Evolutionary conservation across 2,329 filamentous ascomycete genomes (phyloP), one percentile per base, ranked within the genome.

Genomic region (Beauveria australis): DNA sequence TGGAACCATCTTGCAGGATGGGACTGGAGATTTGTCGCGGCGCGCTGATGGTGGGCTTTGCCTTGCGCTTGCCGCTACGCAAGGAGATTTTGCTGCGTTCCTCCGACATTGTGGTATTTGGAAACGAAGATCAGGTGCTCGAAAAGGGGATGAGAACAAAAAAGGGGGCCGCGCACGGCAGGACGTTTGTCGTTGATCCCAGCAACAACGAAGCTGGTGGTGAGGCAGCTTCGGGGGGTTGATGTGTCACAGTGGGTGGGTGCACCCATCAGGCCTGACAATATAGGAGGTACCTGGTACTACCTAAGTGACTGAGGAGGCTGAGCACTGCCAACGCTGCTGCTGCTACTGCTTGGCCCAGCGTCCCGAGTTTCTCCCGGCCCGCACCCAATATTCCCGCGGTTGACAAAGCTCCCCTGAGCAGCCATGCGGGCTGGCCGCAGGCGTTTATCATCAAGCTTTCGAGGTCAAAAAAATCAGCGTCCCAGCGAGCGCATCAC

Each of bases 1-100:
- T 51, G 5, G 58, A 53, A 62, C 71, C 78, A 74, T 82, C 76
- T 65, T 83, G 81, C 16, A 76, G 74, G 64, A 87, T 81, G 22
- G 84, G 85, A 37, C 75, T 79, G 4, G 84, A 87, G 65, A 88
- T 87, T 70, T 87, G 83, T 64, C 79, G 78, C 30, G 84, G 83
- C 7, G 84, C 81, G 70, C 83, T 86, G 69, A 87, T 87, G 61
- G 76, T 75, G 19, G 83, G 83, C n/a, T 84, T 81, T 51, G 73
- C 76, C 69, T 85, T 86, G 67, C 84, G 77, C 73, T 86, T 87
- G 60, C 82, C 82, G 70, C 78, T 86, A 44, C 85, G 79, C 61
- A 88, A 79, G 61, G 85, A 88, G 66, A 85, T 82, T 72, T 82
- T 84, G 71, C 78, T 80, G 65, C 79, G 78, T 66, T 85, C 82